Evolutionary conservation across 495 filamentous ascomycete species (phyloP).

Genomic region (Neurospora sp.): DNA sequence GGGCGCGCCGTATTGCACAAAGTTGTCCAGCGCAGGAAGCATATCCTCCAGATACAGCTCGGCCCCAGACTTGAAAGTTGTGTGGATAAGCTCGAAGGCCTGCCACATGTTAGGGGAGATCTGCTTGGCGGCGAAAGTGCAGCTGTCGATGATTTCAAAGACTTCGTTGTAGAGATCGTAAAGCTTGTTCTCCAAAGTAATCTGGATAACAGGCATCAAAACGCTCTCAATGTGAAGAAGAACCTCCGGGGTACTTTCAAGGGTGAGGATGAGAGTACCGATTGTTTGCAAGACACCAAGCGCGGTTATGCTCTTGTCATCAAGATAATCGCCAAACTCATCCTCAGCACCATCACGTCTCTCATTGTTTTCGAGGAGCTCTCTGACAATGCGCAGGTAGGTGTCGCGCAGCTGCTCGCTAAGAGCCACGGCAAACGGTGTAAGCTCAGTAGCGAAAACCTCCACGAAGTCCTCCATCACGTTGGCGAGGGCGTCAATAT

Average conservation of each 20-base stretch:
- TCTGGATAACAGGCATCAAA: slow-evolving; percentile 90
- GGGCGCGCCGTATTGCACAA: slow-evolving; percentile 78
- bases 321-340: slow-evolving; percentile 77
- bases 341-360: slow-evolving; percentile 65
- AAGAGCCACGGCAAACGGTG: slow-evolving; percentile 93
- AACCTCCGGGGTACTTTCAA: slow-evolving; percentile 94
- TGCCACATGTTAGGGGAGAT: slow-evolving; percentile 98
- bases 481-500: slow-evolving; percentile 89
- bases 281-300: slow-evolving; percentile 96
- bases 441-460: slow-evolving; percentile 90
- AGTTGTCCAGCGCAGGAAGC: slow-evolving; percentile 96
- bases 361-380: slow-evolving; percentile 75
- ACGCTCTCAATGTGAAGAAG: slow-evolving; percentile 88
- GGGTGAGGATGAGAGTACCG: slow-evolving; percentile 88
- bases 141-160: slow-evolving; percentile 98
- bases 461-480: slow-evolving; percentile 99
- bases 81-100: slow-evolving; percentile 91
- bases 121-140: slow-evolving; percentile 93
- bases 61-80: slow-evolving; percentile 92
- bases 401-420: slow-evolving; percentile 95
- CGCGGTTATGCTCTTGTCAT: slow-evolving; percentile 97
- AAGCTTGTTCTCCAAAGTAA: slow-evolving; percentile 94
- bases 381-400: slow-evolving; percentile 85
- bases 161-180: slow-evolving; percentile 96
- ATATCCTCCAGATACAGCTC: slow-evolving; percentile 98